These are phyloP conservation scores for Xenoacremonium recifei DNA, from an alignment of 2,329 filamentous ascomycete genomes.

Conservation along the genomic window DNA sequence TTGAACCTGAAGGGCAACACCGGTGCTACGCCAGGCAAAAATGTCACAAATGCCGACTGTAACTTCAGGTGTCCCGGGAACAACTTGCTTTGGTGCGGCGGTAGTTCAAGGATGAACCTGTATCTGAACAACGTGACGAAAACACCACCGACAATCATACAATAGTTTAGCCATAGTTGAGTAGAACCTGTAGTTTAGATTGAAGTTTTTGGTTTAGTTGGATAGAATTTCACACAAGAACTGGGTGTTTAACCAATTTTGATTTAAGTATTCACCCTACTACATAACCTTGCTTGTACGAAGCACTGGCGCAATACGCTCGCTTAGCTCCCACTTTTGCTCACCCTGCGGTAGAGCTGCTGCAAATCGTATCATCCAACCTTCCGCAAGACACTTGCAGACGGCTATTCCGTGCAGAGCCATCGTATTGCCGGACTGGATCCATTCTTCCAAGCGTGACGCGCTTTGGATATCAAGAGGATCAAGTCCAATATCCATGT, in stretches of 20 bases:
- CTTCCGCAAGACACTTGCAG: slow-evolving; percentile 27
- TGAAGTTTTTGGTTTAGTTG: too few relatives aligned
- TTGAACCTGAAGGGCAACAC: slow-evolving; percentile 27
- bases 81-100: slow-evolving; percentile 29
- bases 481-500: slow-evolving; percentile 21
- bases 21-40: slow-evolving; percentile 23
- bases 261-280: too few relatives aligned
- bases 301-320: slow-evolving; percentile 21
- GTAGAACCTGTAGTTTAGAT: too few relatives aligned
- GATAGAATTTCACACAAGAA: too few relatives aligned
- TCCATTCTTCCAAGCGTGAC: slow-evolving; percentile 27
- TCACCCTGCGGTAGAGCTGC: slow-evolving; percentile 16
- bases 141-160: neutral
- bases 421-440: slow-evolving; percentile 20
- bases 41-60: slow-evolving; percentile 30
- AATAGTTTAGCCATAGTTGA: too few relatives aligned
- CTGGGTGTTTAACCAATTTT: too few relatives aligned
- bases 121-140: slow-evolving; percentile 25
- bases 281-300: too few relatives aligned
- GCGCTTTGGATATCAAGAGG: slow-evolving; percentile 22
- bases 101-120: slow-evolving; percentile 28
- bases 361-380: slow-evolving; percentile 26
- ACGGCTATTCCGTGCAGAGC: slow-evolving; percentile 29
- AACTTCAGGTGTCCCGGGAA: slow-evolving; percentile 35
- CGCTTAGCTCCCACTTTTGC: slow-evolving; percentile 19